Evolutionary conservation across 495 filamentous ascomycete species (phyloP).

Genomic region (Daldinia grandis): DNA sequence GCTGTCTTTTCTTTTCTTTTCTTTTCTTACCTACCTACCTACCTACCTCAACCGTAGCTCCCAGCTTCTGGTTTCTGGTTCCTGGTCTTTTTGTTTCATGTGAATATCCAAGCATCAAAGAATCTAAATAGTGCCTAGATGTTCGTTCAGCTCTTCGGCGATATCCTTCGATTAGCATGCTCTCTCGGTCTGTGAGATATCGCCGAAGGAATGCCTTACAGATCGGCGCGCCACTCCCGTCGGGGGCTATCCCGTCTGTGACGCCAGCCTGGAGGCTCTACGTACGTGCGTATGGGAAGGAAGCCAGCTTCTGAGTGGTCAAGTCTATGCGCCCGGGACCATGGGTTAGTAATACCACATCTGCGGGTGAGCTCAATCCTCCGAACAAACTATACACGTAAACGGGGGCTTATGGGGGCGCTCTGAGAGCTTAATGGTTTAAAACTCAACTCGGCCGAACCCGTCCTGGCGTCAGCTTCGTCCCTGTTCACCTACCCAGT

Average conservation of each 20-base stretch:
- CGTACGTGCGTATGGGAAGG: slow-evolving; percentile 19
- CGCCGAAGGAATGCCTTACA: slow-evolving; percentile 34
- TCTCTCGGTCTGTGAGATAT: slow-evolving; percentile 23
- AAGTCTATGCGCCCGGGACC: slow-evolving; percentile 11
- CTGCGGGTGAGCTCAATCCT: slow-evolving; percentile 1
- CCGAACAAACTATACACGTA: not conserved
- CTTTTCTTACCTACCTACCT: too few relatives aligned
- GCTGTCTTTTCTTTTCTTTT: slow-evolving; percentile 6
- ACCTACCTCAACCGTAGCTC: not conserved
- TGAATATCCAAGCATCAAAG: not conserved
- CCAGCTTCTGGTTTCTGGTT: too few relatives aligned
- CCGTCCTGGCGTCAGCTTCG: slow-evolving; percentile 27
- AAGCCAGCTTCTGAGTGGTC: not conserved
- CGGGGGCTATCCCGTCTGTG: slow-evolving; percentile 27
- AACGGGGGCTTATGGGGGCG: slow-evolving; percentile 12
- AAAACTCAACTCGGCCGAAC: slow-evolving; percentile 16
- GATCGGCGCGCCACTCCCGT: slow-evolving; percentile 41
- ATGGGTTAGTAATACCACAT: slow-evolving; percentile 6
- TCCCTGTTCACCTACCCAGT: slow-evolving; percentile 11
- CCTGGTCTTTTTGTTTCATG: slow-evolving; percentile 8
- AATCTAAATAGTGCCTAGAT: not conserved
- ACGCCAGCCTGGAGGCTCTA: slow-evolving; percentile 16
- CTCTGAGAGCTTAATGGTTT: slow-evolving; percentile 24
- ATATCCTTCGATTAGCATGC: not conserved
- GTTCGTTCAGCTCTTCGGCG: not conserved